Evolutionary conservation across 1,284 basidiomycete genomes (phyloP), one percentile per base, ranked within the genome.

Genomic region (Coniophora puteana): DNA sequence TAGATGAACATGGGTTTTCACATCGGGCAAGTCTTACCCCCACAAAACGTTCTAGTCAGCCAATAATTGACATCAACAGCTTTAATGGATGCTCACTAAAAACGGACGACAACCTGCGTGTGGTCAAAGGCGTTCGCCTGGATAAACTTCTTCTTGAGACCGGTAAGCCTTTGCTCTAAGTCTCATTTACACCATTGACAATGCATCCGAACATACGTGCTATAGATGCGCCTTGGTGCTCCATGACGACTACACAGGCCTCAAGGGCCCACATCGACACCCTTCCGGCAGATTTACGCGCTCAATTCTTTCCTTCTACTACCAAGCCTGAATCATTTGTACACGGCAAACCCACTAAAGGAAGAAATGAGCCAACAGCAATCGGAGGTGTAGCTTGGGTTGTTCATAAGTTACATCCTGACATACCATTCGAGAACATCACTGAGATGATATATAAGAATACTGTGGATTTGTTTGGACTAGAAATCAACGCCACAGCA

Each of bases 61-160:
- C 12, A 42, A 24, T 43, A 14, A 42, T 41, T 4, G 4, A 22
- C 25, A 28, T 51, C 38, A 53, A 59, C 34, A 81, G 83, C 40
- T 62, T 91, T 41, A 93, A 93, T 50, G 90, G 91, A 1, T 93
- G 92, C 58, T 85, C 83, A 3, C 63, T 95, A 48, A 94, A 93
- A 64, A 90, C 87, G 0, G 68, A 74, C 28, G 80, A 83, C 36
- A 89, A 89, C 51, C 63, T 94, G 1, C 64, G 72, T 1, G 72
- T 78, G 2, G 71, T 80, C 7, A 75, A 75, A 43, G 59, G 69
- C 3, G 77, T 94, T 21, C 83, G 74, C 1, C 68, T 78, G 3
- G 78, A 83, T 23, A 70, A 69, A 41, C 62, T 95, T 35, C 69
- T 93, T 67, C 68, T 95, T 10, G 92, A 95, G 60, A 93, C 89